Base-by-base conservation (phyloP, 2,329 filamentous ascomycete genomes). In the Chalaropsis ovoidea region DNA sequence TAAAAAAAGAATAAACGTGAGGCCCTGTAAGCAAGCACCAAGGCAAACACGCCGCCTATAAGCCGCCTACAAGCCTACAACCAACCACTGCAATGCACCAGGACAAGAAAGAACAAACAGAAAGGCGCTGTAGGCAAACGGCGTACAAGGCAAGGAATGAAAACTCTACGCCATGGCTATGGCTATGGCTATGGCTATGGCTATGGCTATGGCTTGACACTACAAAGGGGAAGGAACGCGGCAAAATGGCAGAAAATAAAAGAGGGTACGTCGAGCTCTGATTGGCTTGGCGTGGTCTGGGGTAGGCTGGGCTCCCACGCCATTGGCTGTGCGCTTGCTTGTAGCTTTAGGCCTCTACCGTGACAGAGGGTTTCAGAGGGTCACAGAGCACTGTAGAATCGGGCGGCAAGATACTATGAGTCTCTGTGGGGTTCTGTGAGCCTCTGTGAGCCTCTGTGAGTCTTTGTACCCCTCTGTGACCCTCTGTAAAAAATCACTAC, bases 111-210 rank as follows among this genome's bases (percentile, higher is more conserved):
- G 54, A 31, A 39, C 54, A 31, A 58, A 58, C 27, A 13, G 17
- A 35, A 35, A 13, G 60, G 42, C 41, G 47, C 47, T 52, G 47
- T 24, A 45, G 42, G 42, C 60, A 62, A 62, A n/a, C 60, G 39
- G 35, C 35, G 35, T 39, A 39, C 35, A 39, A 58, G 54, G 31
- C n/a, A 54, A 27, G 49, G 49, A 17, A 27, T 5, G 52, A 58
- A 58, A 58, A 58, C 15, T 58, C 27, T 58, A 31, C 24, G 17
- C 15, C 10, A 13, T 43, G 42, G 15, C 6, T 2, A 13, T 13
- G 4, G 17, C 15, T 19, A 17, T 47, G 43, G 17, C 8, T 19
- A n/a, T n/a, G n/a, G n/a, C n/a, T n/a, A n/a, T n/a, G n/a, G n/a
- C n/a, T 2, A 13, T 13, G 4, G 17, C 15, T 19, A 17, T 47